Base-by-base conservation (phyloP, 2,329 filamentous ascomycete genomes). In the Diaporthe citriasiana region DNA sequence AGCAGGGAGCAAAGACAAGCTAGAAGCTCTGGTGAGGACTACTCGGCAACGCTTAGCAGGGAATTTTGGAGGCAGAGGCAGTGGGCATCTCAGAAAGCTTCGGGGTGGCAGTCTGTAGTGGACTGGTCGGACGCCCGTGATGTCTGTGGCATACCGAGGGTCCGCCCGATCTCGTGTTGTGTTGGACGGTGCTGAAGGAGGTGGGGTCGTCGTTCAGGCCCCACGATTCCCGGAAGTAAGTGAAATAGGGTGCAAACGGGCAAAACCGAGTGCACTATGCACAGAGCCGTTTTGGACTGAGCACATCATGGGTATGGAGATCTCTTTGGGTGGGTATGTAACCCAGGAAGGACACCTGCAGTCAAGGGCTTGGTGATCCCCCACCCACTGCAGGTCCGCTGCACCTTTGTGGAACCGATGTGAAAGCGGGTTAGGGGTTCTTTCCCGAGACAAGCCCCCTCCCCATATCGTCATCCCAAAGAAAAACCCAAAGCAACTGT, bases 401-500 rank as follows among this genome's bases (percentile, higher is more conserved):
- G 17, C 27, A 63, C 17, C 19, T n/a, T n/a, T 57, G 25, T 40
- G 35, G 25, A 35, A 60, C 38, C 22, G 38, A 45, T 35, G 7
- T 50, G 42, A 66, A 22, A 3, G 45, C 27, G 42, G 60, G 60
- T 66, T 66, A 30, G 60, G 60, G 60, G 50, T 50, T 47, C 27
- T 45, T 9, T 15, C 1, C 30, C 15, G 27, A 22, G n/a, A 25
- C 57, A n/a, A 13, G 17, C 25, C 40, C 6, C 4, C 27, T 27
- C 57, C 55, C 22, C 9, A 17, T 9, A 42, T 25, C 4, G 10
- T 4, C n/a, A 19, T 13, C 15, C 9, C 38, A 3, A 27, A 19
- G 7, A 12, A 38, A n/a, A 17, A 35, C 30, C 9, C 53, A 56
- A 56, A 35, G 12, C 30, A 35, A n/a, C 53, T 35, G n/a, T 60